Base-by-base conservation (phyloP, 257 asterid species). In the Solanum sparsipilum region DNA sequence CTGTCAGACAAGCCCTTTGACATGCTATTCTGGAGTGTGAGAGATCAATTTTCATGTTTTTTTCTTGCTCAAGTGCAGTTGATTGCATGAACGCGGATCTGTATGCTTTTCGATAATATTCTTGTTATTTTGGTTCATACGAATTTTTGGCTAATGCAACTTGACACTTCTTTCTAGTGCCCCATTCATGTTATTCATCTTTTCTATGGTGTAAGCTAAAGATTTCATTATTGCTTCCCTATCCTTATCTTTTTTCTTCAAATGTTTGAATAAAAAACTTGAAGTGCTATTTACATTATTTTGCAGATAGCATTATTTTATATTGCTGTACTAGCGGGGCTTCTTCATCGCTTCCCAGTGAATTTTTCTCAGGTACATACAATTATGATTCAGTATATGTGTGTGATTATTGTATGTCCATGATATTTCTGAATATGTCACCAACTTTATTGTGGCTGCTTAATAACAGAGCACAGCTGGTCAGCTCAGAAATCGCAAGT, bases 241-340 rank as follows among this genome's bases (percentile, higher is more conserved):
- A 82, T 48, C 44, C 68, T 48, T 48, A 29, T 27, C 21, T 29
- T 46, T 79, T 46, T 48, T 46, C 68, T 82, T 25, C 29, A 48
- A 8, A 29, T 82, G 85, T 82, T 29, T 67, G 41, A 82, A 29
- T 46, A 29, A 82, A 82, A 29, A 48, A 48, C 12, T 39, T 76
- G 34, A 76, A 76, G 23, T 23, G 60, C 34, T 92, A 72, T 75
- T 88, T 86, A 18, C 74, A 39, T 71, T 89, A 83, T 88, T 89
- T 88, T 90, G 90, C 95, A 97, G 99, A 94, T 94, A 87, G 99
- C 98, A 52, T 75, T 96, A 83, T 96, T 97, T 91, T 95, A 96
- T 89, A 94, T 94, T 85, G 99, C 98, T 71, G 98, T 97, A 86
- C 93, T 97, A 78, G 99, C 97, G 3, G 98, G 99, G 87, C 96